A percentile compares a stretch with the other conserved stretches of the same genome.
phyloP scores from a whole-genome alignment of 2,329 filamentous ascomycete species.

The Paecilomyces fulvus region DNA sequence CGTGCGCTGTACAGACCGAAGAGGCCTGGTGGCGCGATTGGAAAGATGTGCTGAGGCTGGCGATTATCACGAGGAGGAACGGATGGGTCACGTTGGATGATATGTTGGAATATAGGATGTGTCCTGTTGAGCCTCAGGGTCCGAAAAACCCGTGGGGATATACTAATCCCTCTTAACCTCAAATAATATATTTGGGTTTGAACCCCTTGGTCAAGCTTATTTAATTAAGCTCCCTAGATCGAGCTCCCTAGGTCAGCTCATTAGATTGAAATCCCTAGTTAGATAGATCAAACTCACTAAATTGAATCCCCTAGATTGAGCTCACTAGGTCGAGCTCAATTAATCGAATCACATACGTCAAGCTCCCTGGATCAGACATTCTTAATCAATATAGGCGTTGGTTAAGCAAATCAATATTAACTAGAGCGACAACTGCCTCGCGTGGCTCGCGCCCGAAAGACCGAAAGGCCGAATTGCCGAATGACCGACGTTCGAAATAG shows the following conservation, averaged over 20 bases:
- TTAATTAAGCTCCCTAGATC: too few species aligned
- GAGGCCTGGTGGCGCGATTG: conserved; percentile 20
- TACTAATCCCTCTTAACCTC: not conserved
- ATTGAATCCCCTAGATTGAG: too few species aligned
- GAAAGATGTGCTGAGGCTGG: conserved; percentile 9
- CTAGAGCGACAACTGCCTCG: too few species aligned
- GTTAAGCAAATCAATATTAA: too few species aligned
- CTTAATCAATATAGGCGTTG: too few species aligned
- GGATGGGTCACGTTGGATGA: conserved; percentile 9
- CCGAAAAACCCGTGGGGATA: conserved; percentile 1
- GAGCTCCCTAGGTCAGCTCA: too few species aligned
- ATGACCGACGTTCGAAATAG: not conserved
- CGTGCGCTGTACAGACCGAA: conserved; percentile 7
- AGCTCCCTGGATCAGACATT: too few species aligned
- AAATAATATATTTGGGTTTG: not conserved
- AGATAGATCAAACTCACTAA: too few species aligned
- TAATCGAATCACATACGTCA: too few species aligned
- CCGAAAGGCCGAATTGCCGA: not conserved
- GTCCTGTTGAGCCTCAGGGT: conserved; percentile 1
- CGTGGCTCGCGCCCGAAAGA: not conserved
- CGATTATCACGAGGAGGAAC: conserved; percentile 5
- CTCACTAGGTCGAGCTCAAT: too few species aligned
- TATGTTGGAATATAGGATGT: conserved; percentile 8
- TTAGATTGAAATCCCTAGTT: too few species aligned
- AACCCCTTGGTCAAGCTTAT: too few species aligned